These are phyloP conservation scores for Vitis rotundifolia DNA, from an alignment of 164 flowering plant species.

Conservation along the genomic window DNA sequence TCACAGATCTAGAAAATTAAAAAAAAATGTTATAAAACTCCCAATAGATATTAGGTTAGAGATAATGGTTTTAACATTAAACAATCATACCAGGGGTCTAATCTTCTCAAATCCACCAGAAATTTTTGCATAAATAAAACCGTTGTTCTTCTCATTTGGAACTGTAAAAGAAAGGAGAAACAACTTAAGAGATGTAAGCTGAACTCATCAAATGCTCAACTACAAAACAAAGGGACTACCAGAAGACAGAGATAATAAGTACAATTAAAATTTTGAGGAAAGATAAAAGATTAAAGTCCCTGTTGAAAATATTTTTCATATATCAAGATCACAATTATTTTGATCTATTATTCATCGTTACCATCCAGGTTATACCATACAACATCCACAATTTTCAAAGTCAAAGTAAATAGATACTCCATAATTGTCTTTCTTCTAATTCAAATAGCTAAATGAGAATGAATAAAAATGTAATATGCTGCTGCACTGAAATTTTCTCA, in stretches of 20 bases:
- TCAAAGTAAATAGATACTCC: no score
- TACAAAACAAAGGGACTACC: background rate
- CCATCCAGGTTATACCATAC: no score
- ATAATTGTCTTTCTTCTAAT: no score
- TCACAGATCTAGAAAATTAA: constrained; percentile 83
- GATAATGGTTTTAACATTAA: constrained; percentile 1
- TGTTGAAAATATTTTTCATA: background rate
- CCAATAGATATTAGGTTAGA: constrained; percentile 13
- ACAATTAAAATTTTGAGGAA: background rate
- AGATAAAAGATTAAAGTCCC: background rate
- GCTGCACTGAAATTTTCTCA: no score
- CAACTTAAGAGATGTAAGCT: background rate
- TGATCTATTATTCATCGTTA: no score
- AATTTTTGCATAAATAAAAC: constrained; percentile 93
- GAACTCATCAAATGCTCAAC: background rate
- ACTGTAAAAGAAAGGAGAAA: constrained; percentile 40
- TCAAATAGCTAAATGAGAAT: no score
- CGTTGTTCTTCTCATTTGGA: constrained; percentile 63
- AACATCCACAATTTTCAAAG: no score
- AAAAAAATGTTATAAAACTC: constrained; percentile 41
- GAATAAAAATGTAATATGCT: no score
- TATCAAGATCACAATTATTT: no score
- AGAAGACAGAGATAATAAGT: background rate
- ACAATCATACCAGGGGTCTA: constrained; percentile 68
- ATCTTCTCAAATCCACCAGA: constrained; percentile 92